Base-by-base conservation (phyloP, 1,284 basidiomycete species). In the Takashimella koratensis region DNA sequence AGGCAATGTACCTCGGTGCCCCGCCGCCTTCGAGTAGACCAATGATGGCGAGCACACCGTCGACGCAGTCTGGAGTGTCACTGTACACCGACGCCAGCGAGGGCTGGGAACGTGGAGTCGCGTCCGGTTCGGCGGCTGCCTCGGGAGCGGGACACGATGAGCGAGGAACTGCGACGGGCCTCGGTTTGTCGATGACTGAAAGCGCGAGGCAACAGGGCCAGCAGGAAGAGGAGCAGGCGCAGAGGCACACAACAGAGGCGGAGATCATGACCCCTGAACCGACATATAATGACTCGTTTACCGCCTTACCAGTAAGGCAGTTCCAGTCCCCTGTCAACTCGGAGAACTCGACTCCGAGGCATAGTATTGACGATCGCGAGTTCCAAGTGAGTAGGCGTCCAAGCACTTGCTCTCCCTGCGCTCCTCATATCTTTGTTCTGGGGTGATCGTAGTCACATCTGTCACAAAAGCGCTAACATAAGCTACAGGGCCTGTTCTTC, bases 401-500 rank as follows among this genome's bases (percentile, higher is more conserved):
- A 27, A 19, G 36, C 22, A 24, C 24, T 25, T n/a, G 2, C n/a
- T n/a, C n/a, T n/a, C n/a, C n/a, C n/a, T n/a, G n/a, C n/a, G n/a
- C n/a, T n/a, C n/a, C n/a, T n/a, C n/a, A n/a, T n/a, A n/a, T n/a
- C n/a, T n/a, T n/a, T n/a, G n/a, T n/a, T n/a, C n/a, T n/a, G n/a
- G n/a, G n/a, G n/a, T n/a, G n/a, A n/a, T n/a, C n/a, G n/a, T n/a
- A n/a, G n/a, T n/a, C n/a, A n/a, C n/a, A n/a, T n/a, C n/a, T n/a
- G n/a, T n/a, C n/a, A n/a, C n/a, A n/a, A n/a, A n/a, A n/a, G n/a
- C n/a, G n/a, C n/a, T n/a, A n/a, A n/a, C 20, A 20, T 26, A 16
- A 39, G 39, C 54, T 53, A 22, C 53, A 69, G 57, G 68, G 66
- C 6, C 54, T 74, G 12, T 74, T 74, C 63, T 74, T 70, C 59